Base-by-base conservation (phyloP, 2,329 filamentous ascomycete species). In the Fusarium clavum region DNA sequence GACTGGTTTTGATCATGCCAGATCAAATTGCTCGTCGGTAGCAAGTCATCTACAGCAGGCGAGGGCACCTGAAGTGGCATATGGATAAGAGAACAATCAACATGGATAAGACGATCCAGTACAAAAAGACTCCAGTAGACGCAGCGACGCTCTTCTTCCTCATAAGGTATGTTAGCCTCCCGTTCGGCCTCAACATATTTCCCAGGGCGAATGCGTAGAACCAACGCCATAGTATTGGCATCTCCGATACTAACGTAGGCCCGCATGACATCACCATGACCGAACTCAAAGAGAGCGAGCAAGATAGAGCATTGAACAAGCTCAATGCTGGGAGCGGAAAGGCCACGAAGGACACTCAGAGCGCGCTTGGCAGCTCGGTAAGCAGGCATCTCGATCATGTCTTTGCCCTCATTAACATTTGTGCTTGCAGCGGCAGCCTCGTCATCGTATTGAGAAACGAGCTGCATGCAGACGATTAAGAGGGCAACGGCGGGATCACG, bases 91-190 rank as follows among this genome's bases (percentile, higher is more conserved):
- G 69, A 69, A 49, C 71, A 75, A 60, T 80, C 77, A 44, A 78
- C 75, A 43, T 79, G 78, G 30, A 77, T 70, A 38, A 79, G 73
- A 38, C 83, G 81, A 61, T 84, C 82, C 30, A 83, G 73, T 20
- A 83, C 81, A 61, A 84, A 80, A 44, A 83, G 73, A 4, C 78
- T 79, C 82, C 82, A 84, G 77, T 83, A 84, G 30, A 83, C 71
- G 44, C 80, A 78, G 47, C 81, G 77, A 8, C 76, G 77, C 66
- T 83, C 81, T 63, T 84, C 80, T 22, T 82, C 80, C 41, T 79
- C 76, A 27, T 72, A 75, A 27, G 69, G 64, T 11, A 78, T 73
- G 18, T 72, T 72, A 16, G 65, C 56, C 22, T 78, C 75, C 59
- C 75, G 75, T 24, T 78, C 72, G 16, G 71, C 74, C n/a, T 77